Evolutionary conservation across 495 filamentous ascomycete species (phyloP).

Genomic region (Podospora conica): DNA sequence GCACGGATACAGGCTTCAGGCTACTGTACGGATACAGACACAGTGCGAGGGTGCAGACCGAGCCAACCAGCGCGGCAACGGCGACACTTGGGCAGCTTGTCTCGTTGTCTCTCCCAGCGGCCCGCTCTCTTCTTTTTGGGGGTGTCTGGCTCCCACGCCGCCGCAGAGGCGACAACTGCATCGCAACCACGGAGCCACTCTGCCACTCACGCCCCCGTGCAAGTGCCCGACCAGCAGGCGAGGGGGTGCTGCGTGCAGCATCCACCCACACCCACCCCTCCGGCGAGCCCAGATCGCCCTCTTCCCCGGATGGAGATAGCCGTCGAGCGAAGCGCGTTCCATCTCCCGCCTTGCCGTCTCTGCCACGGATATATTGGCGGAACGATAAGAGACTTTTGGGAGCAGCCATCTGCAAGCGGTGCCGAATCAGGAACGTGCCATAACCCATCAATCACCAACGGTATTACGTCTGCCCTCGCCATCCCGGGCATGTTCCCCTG

Average conservation of each 20-base stretch:
- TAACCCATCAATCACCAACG: not conserved
- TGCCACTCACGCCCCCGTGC: no score
- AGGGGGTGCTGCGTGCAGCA: not conserved
- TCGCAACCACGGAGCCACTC: not conserved
- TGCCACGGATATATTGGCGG: slow-evolving; percentile 7
- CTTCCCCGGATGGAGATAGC: slow-evolving; percentile 20
- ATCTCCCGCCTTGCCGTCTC: slow-evolving; percentile 2
- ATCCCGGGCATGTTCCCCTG: not conserved
- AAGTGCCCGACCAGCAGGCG: no score
- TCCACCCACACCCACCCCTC: not conserved
- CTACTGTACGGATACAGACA: no score
- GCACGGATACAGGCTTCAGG: not conserved
- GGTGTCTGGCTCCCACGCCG: not conserved
- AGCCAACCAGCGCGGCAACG: not conserved
- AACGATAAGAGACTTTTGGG: slow-evolving; percentile 7
- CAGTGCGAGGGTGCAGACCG: not conserved
- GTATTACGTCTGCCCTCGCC: not conserved
- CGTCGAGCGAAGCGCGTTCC: slow-evolving; percentile 8
- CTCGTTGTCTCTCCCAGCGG: not conserved
- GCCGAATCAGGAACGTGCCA: slow-evolving; percentile 5
- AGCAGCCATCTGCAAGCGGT: not conserved
- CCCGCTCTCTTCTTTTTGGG: not conserved
- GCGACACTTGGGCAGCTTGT: no score
- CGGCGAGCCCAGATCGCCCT: not conserved
- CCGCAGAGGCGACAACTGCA: not conserved